Conservation (phyloP, 2,329 filamentous ascomycete species). For the Nemania sp. region DNA sequence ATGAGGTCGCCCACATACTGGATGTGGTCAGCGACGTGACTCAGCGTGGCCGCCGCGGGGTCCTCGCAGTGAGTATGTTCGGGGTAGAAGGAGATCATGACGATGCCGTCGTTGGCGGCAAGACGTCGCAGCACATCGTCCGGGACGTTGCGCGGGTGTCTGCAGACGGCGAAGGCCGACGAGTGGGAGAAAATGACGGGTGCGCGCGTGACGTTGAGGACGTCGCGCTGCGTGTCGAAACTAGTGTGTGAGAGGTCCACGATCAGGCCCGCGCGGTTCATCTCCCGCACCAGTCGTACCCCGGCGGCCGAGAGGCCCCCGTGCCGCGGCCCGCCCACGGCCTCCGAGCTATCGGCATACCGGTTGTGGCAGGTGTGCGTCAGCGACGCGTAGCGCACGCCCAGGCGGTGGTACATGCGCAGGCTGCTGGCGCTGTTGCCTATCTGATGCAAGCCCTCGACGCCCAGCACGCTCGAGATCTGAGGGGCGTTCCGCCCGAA, state of each 20-base stretch:
- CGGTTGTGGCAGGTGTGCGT: slow-evolving; percentile 54
- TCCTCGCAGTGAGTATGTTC: slow-evolving; percentile 37
- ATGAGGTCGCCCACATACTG: slow-evolving; percentile 47
- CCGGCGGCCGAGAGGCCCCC: slow-evolving; percentile 48
- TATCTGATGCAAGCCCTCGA: slow-evolving; percentile 54
- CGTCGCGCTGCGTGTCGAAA: slow-evolving; percentile 50
- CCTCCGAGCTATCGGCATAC: slow-evolving; percentile 48
- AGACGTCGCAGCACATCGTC: slow-evolving; percentile 51
- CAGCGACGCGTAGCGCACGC: slow-evolving; percentile 54
- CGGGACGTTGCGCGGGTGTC: slow-evolving; percentile 56
- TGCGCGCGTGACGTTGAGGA: slow-evolving; percentile 44
- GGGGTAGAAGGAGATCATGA: slow-evolving; percentile 56
- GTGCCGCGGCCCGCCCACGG: slow-evolving; percentile 40
- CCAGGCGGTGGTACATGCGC: slow-evolving; percentile 51
- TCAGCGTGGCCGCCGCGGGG: slow-evolving; percentile 51
- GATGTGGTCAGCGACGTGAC: slow-evolving; percentile 53
- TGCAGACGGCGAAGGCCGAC: slow-evolving; percentile 44
- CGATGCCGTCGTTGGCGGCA: slow-evolving; percentile 53
- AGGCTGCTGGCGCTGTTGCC: slow-evolving; percentile 53
- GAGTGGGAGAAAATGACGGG: slow-evolving; percentile 53
- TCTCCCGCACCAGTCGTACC: slow-evolving; percentile 49
- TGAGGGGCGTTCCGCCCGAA: not conserved
- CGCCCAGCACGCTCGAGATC: slow-evolving; percentile 42
- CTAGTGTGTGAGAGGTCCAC: slow-evolving; percentile 51
- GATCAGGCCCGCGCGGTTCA: slow-evolving; percentile 55